phyloP scores from a whole-genome alignment of 208 protist species.

The Vickermania ingenoplastis region DNA sequence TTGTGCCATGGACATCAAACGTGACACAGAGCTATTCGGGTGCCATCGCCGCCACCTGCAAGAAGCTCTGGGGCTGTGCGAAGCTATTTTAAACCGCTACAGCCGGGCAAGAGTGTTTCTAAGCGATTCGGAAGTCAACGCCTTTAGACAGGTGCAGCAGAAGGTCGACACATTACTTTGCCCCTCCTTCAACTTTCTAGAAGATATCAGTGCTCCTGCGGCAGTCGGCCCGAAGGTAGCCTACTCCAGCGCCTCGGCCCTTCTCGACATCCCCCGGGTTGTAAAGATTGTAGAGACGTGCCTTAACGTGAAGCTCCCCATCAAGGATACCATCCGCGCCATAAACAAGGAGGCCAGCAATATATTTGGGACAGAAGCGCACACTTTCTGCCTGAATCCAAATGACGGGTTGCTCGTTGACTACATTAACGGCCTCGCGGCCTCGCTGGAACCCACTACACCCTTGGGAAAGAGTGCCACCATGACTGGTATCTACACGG shows the following conservation, averaged over 20 bases:
- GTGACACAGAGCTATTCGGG: neutral
- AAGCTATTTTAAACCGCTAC: slow-evolving; percentile 69
- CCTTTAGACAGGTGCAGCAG: slow-evolving; percentile 14
- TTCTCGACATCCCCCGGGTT: neutral
- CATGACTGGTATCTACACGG: slow-evolving; percentile 4
- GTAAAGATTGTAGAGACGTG: neutral
- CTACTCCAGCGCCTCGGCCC: neutral
- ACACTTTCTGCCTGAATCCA: slow-evolving; percentile 15
- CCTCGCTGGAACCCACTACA: slow-evolving; percentile 13
- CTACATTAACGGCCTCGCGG: slow-evolving; percentile 13
- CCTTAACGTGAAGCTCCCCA: neutral
- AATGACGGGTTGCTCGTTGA: slow-evolving; percentile 14
- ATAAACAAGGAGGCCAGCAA: slow-evolving; percentile 12
- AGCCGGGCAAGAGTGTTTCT: slow-evolving; percentile 28
- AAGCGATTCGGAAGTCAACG: slow-evolving; percentile 33
- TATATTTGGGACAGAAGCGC: slow-evolving; percentile 2
- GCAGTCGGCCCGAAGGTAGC: neutral
- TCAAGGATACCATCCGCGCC: neutral
- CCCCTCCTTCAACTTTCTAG: neutral
- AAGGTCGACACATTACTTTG: slow-evolving; percentile 12
- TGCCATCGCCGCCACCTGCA: slow-evolving; percentile 40
- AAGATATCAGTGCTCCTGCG: neutral
- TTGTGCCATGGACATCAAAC: neutral
- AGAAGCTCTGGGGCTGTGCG: slow-evolving; percentile 54
- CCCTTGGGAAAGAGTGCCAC: slow-evolving; percentile 13